These are phyloP conservation scores for Medicago lupulina DNA, from an alignment of 306 rosid genomes.

Conservation along the genomic window DNA sequence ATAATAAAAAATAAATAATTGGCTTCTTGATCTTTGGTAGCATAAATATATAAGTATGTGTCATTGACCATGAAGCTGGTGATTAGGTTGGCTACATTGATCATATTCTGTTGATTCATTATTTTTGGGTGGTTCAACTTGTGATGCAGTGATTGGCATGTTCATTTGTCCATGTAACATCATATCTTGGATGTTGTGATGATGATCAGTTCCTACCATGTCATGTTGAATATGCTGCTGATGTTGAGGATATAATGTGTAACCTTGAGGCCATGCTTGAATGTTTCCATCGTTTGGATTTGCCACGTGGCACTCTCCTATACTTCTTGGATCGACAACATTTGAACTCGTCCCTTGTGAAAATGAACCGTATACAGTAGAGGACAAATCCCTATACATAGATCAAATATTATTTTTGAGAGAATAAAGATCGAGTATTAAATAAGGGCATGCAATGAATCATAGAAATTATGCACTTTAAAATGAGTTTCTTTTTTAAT, in stretches of 20 bases:
- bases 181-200: conserved; percentile 49
- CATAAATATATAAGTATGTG: conserved; percentile 13
- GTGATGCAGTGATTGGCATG: conserved; percentile 57
- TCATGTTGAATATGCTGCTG: conserved; percentile 50
- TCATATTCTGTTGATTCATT: conserved; percentile 54
- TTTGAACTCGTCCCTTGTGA: conserved; percentile 67
- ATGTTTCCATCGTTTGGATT: conserved; percentile 54
- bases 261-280: conserved; percentile 64
- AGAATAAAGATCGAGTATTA: too few relatives aligned
- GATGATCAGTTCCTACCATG: conserved; percentile 44
- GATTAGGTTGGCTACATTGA: conserved; percentile 42
- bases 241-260: conserved; percentile 49
- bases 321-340: conserved; percentile 47
- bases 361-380: conserved; percentile 63
- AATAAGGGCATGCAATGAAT: too few relatives aligned
- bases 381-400: conserved; percentile 55
- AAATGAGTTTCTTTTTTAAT: too few relatives aligned
- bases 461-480: too few relatives aligned
- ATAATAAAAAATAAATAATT: background rate
- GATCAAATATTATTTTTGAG: too few relatives aligned
- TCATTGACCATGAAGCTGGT: conserved; percentile 51
- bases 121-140: conserved; percentile 51
- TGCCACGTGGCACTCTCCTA: conserved; percentile 60
- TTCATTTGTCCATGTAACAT: conserved; percentile 61
- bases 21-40: background rate